Conservation (phyloP, 768 basidiomycete species). For the Hydnum rufescens region DNA sequence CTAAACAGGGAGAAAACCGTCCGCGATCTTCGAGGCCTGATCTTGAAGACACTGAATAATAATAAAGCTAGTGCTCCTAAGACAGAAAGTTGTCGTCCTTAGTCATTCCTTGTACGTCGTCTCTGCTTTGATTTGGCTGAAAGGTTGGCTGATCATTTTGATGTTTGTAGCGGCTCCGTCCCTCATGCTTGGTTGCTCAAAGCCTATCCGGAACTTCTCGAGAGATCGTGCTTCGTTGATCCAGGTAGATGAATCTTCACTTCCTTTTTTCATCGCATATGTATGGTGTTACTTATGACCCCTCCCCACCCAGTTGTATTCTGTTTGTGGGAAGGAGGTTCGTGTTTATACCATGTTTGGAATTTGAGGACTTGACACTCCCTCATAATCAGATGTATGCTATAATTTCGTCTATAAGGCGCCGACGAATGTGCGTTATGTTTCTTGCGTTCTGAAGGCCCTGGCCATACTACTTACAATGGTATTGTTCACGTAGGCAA, state of each 20-base stretch:
- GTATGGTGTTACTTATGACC: background rate
- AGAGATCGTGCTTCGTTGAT: slow-evolving; percentile 75
- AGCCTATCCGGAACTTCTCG: slow-evolving; percentile 42
- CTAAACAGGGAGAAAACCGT: slow-evolving; percentile 43
- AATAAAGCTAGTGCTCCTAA: background rate
- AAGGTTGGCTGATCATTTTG: background rate
- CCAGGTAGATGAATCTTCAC: slow-evolving; percentile 23
- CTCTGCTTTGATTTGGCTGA: background rate
- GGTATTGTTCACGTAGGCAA: slow-evolving; percentile 26
- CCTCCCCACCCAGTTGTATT: slow-evolving; percentile 33
- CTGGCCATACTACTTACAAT: background rate
- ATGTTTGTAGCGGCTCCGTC: slow-evolving; percentile 43
- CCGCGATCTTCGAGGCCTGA: slow-evolving; percentile 31
- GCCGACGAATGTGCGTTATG: slow-evolving; percentile 34
- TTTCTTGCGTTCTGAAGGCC: background rate
- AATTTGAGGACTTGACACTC: background rate
- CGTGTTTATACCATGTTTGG: slow-evolving; percentile 14
- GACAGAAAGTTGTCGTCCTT: slow-evolving; percentile 47
- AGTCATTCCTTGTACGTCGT: slow-evolving; percentile 70
- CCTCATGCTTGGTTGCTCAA: slow-evolving; percentile 83
- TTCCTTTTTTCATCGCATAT: background rate
- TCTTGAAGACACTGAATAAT: slow-evolving; percentile 30
- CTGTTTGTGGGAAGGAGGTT: slow-evolving; percentile 88
- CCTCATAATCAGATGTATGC: slow-evolving; percentile 45
- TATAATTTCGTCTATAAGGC: slow-evolving; percentile 73